Evolutionary conservation across 495 filamentous ascomycete species (phyloP).

Genomic region (Penicillium riverlandense): DNA sequence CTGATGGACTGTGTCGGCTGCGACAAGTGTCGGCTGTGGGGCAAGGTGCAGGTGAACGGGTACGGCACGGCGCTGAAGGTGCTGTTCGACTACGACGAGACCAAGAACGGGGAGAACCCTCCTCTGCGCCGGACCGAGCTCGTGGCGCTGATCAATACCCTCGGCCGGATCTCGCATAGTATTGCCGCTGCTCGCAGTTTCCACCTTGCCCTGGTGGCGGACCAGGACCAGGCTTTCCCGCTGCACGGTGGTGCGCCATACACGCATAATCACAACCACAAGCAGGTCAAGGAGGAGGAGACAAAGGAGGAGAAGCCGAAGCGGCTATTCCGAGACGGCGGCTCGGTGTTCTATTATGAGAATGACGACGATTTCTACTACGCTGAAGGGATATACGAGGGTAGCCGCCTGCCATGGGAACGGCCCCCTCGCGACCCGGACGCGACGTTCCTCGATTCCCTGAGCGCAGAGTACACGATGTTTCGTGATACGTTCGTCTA

Average conservation of each 20-base stretch:
- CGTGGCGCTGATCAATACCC: slow-evolving; percentile 89
- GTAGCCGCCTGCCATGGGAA: slow-evolving; percentile 30
- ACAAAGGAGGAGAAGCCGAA: slow-evolving; percentile 7
- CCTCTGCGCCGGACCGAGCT: slow-evolving; percentile 80
- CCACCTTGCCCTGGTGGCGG: slow-evolving; percentile 47
- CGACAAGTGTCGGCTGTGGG: slow-evolving; percentile 98
- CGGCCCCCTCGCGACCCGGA: slow-evolving; percentile 18
- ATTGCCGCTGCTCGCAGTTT: slow-evolving; percentile 70
- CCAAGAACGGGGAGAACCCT: slow-evolving; percentile 65
- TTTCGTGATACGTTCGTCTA: slow-evolving; percentile 55
- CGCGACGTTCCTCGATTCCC: slow-evolving; percentile 45
- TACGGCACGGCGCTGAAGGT: slow-evolving; percentile 95
- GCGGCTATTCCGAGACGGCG: slow-evolving; percentile 27
- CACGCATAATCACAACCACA: slow-evolving; percentile 6
- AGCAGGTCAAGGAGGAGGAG: slow-evolving; percentile 2
- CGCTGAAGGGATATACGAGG: slow-evolving; percentile 14
- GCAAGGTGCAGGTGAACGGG: slow-evolving; percentile 92
- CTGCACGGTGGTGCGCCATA: slow-evolving; percentile 18
- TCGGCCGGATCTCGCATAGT: slow-evolving; percentile 75
- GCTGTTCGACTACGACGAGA: slow-evolving; percentile 88
- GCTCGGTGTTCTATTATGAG: slow-evolving; percentile 36
- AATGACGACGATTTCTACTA: slow-evolving; percentile 32
- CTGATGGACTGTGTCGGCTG: slow-evolving; percentile 99
- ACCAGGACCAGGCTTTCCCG: slow-evolving; percentile 26
- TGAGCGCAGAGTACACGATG: slow-evolving; percentile 54